Conservation (phyloP, 2,329 filamentous ascomycete genomes). For the Ceratocystis cacaofunesta region DNA sequence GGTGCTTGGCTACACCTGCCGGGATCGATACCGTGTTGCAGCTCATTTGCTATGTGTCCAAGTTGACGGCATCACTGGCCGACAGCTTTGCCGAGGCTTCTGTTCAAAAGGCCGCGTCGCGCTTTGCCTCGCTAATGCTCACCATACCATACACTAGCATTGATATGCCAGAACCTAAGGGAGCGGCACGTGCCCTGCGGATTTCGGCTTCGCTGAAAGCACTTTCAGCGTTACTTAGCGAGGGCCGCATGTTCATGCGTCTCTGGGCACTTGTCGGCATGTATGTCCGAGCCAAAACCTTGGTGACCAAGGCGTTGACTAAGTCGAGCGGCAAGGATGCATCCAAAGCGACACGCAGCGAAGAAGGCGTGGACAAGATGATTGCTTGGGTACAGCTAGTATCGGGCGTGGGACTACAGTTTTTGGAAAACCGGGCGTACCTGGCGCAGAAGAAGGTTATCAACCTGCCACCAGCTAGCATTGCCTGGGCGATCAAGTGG, state of each 20-base stretch:
- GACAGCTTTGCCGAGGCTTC: conserved; percentile 40
- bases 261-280: conserved; percentile 66
- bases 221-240: conserved; percentile 51
- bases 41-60: conserved; percentile 52
- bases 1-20: conserved; percentile 50
- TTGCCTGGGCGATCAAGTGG: conserved; percentile 50
- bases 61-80: conserved; percentile 38
- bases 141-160: conserved; percentile 35
- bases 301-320: conserved; percentile 25
- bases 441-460: conserved; percentile 60
- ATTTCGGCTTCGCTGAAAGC: conserved; percentile 34
- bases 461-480: conserved; percentile 38
- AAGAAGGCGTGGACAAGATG: conserved; percentile 28
- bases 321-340: conserved; percentile 16
- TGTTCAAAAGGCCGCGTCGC: conserved; percentile 36
- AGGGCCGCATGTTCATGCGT: conserved; percentile 57
- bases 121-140: conserved; percentile 38
- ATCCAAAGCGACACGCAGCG: conserved; percentile 19
- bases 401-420: conserved; percentile 56
- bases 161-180: conserved; percentile 24
- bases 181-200: conserved; percentile 13
- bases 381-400: conserved; percentile 55
- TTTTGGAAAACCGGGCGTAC: conserved; percentile 71
- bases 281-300: conserved; percentile 48
- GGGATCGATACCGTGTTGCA: conserved; percentile 58